phyloP scores from a whole-genome alignment of 2,329 filamentous ascomycete species.

The Aspergillus fumigatus region DNA sequence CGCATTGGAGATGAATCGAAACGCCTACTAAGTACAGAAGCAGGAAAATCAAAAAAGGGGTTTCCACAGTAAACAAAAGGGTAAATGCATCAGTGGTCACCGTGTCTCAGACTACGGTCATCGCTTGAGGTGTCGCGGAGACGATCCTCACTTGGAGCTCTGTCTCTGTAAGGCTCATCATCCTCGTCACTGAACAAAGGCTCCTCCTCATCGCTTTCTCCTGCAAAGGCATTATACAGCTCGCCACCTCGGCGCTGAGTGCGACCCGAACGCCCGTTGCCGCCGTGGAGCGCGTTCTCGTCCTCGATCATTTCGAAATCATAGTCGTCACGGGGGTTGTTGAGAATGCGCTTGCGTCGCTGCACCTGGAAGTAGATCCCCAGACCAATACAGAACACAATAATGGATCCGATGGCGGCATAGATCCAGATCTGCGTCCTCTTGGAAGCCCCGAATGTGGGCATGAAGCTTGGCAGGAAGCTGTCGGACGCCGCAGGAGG shows the following conservation, averaged over 20 bases:
- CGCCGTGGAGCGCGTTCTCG: conserved; percentile 55
- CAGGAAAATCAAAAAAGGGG: conserved; percentile 6
- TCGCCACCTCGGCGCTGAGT: conserved; percentile 68
- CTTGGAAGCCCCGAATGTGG: conserved; percentile 83
- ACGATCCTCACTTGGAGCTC: conserved; percentile 20
- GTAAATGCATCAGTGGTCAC: conserved; percentile 1
- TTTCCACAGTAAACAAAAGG: conserved; percentile 8
- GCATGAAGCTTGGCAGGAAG: conserved; percentile 79
- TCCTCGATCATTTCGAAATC: conserved; percentile 92
- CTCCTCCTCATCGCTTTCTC: conserved; percentile 77
- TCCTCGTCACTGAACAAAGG: conserved; percentile 45
- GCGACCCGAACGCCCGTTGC: conserved; percentile 46
- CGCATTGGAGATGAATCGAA: conserved; percentile 9
- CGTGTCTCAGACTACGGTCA: conserved; percentile 11
- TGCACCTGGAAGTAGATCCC: conserved; percentile 78
- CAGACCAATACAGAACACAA: conserved; percentile 74
- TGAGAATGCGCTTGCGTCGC: conserved; percentile 69
- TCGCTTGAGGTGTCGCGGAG: conserved; percentile 10
- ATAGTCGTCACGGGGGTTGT: conserved; percentile 74
- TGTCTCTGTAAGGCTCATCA: conserved; percentile 34
- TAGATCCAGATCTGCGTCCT: conserved; percentile 92
- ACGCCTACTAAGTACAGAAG: conserved; percentile 11
- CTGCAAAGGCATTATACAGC: conserved; percentile 95
- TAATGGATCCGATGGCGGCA: conserved; percentile 77
- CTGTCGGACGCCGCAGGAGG: conserved; percentile 41